Conservation (phyloP, 352 stramenopile genomes). For the Pythium inflatum region DNA sequence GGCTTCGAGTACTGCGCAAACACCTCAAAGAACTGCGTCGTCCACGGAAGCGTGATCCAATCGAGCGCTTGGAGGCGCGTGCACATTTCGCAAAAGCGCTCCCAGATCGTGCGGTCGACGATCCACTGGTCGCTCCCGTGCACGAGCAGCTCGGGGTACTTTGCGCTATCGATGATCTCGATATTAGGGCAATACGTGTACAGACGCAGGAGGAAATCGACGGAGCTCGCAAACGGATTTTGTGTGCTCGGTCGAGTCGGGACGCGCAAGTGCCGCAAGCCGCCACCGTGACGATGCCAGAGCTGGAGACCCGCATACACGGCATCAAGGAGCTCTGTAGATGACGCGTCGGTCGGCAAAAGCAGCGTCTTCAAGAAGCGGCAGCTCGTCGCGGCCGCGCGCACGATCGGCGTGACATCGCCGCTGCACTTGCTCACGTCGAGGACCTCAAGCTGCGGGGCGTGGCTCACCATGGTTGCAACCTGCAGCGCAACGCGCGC, state of each 20-base stretch:
- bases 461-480: background rate
- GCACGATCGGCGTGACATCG: background rate
- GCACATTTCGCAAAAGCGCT: slow-evolving; percentile 12
- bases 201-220: background rate
- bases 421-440: slow-evolving; percentile 1
- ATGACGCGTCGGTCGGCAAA: background rate
- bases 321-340: background rate
- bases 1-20: slow-evolving; percentile 20
- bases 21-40: slow-evolving; percentile 22
- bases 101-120: slow-evolving; percentile 6
- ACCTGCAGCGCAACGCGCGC: background rate
- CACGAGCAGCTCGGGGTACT: background rate
- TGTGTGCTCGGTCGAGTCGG: background rate
- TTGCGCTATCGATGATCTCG: slow-evolving; percentile 3
- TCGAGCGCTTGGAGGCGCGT: slow-evolving; percentile 6
- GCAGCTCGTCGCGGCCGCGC: background rate
- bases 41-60: slow-evolving; percentile 8
- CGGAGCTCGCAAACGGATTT: background rate
- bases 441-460: slow-evolving; percentile 14
- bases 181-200: slow-evolving; percentile 9
- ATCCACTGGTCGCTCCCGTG: slow-evolving; percentile 7
- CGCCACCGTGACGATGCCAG: slow-evolving; percentile 8
- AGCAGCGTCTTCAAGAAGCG: slow-evolving; percentile 6
- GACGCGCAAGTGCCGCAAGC: slow-evolving; percentile 5
- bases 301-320: background rate